A percentile compares a stretch with the other conserved stretches of the same genome.
Evolutionary conservation across 805 yeast species (phyloP).

Genomic region (Nakazawaea anatomiae): DNA sequence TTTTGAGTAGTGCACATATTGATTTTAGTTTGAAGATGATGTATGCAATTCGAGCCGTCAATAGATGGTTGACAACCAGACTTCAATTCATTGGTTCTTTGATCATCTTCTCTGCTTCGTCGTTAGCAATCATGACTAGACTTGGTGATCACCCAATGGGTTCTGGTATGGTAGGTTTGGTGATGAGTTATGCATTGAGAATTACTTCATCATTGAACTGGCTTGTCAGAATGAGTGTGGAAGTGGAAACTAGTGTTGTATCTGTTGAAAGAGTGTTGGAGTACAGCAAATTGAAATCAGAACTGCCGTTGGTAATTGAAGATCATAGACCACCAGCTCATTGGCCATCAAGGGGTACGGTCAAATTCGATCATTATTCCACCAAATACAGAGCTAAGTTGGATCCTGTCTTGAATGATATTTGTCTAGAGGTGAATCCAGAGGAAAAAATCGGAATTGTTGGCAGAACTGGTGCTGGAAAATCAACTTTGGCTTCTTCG

Average conservation of each 20-base stretch:
- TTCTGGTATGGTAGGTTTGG: conserved; percentile 82
- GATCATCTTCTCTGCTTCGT: conserved; percentile 82
- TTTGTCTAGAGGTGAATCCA: conserved; percentile 58
- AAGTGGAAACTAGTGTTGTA: conserved; percentile 95
- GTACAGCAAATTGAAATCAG: conserved; percentile 49
- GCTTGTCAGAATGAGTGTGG: conserved; percentile 99
- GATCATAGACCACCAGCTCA: conserved; percentile 49
- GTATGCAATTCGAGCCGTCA: conserved; percentile 88
- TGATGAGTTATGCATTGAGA: conserved; percentile 89
- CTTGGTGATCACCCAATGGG: conserved; percentile 27
- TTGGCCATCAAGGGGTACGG: conserved; percentile 74
- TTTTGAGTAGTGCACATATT: conserved; percentile 61
- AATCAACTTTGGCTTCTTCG: conserved; percentile 79
- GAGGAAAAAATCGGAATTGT: conserved; percentile 91
- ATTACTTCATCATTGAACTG: conserved; percentile 91
- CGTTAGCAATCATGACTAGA: conserved; percentile 61
- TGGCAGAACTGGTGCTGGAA: conserved; percentile 97
- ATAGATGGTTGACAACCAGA: conserved; percentile 96
- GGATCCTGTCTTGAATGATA: conserved; percentile 69
- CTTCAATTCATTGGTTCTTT: conserved; percentile 87
- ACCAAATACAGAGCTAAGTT: conserved; percentile 79
- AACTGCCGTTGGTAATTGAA: conserved; percentile 60
- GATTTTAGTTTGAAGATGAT: conserved; percentile 89
- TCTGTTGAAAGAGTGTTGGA: conserved; percentile 66
- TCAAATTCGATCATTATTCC: conserved; percentile 67